These are phyloP conservation scores for Nakazawaea molendinolei DNA, from an alignment of 805 yeast species.

Conservation along the genomic window DNA sequence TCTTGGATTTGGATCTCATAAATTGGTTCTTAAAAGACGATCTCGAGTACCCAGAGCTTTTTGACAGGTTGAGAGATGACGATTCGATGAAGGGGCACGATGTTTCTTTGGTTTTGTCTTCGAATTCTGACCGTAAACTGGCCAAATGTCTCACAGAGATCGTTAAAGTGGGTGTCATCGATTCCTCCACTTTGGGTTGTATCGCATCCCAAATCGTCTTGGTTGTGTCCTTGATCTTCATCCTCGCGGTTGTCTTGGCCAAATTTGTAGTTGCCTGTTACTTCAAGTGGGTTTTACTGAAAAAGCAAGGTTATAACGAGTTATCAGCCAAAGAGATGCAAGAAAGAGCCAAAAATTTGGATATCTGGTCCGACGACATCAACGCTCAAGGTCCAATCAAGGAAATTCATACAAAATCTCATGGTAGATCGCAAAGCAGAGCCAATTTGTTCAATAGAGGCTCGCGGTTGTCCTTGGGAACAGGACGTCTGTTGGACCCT, in stretches of 20 bases:
- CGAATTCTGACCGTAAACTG: slow-evolving; percentile 57
- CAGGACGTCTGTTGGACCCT: slow-evolving; percentile 15
- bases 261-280: slow-evolving; percentile 86
- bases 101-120: slow-evolving; percentile 64
- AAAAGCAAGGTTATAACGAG: slow-evolving; percentile 71
- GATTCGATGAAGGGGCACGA: slow-evolving; percentile 66
- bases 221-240: slow-evolving; percentile 74
- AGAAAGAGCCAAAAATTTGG: slow-evolving; percentile 61
- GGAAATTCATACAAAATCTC: slow-evolving; percentile 49
- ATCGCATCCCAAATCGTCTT: slow-evolving; percentile 84
- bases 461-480: slow-evolving; percentile 32
- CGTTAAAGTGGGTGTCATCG: slow-evolving; percentile 82
- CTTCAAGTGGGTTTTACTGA: slow-evolving; percentile 78
- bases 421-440: slow-evolving; percentile 28
- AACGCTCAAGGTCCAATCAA: slow-evolving; percentile 42
- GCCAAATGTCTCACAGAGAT: slow-evolving; percentile 84
- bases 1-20: slow-evolving; percentile 71
- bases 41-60: slow-evolving; percentile 64
- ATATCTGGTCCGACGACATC: slow-evolving; percentile 72
- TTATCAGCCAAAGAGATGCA: slow-evolving; percentile 55
- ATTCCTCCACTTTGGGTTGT: slow-evolving; percentile 88
- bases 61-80: slow-evolving; percentile 55
- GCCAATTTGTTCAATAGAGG: slow-evolving; percentile 34
- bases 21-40: slow-evolving; percentile 70
- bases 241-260: slow-evolving; percentile 67